Percentiles rank a stretch among this genome's conserved stretches.
Evolutionary conservation across 2,329 filamentous ascomycete genomes (phyloP).

Genomic region (Sarocladium strictum): DNA sequence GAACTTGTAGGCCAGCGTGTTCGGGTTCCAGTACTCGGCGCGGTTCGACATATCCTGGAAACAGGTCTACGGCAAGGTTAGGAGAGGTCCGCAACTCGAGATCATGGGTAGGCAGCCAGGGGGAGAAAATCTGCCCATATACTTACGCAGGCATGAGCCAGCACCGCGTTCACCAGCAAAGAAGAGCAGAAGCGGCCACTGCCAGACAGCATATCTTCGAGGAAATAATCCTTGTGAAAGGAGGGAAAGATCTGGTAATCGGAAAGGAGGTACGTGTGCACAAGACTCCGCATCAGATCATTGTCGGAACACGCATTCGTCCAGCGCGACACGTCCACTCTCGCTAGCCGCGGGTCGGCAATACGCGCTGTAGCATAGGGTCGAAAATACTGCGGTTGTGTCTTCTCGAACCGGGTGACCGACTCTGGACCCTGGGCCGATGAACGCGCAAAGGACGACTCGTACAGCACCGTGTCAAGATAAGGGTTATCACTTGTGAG

Average conservation of each 20-base stretch:
- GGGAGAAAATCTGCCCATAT: background rate
- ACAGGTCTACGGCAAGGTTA: conserved; percentile 29
- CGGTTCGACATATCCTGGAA: conserved; percentile 21
- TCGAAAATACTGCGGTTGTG: background rate
- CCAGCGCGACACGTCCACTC: conserved; percentile 27
- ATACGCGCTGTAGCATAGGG: conserved; percentile 24
- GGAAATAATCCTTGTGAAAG: conserved; percentile 29
- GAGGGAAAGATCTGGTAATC: conserved; percentile 29
- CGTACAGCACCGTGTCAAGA: conserved; percentile 20
- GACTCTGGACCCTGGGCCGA: too few species aligned
- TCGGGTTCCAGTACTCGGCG: conserved; percentile 29
- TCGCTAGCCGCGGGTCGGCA: conserved; percentile 25
- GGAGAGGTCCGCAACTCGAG: too few species aligned
- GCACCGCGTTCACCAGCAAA: too few species aligned
- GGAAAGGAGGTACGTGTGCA: conserved; percentile 22
- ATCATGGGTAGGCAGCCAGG: background rate
- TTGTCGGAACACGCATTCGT: conserved; percentile 29
- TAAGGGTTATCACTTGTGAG: conserved; percentile 19
- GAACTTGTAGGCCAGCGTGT: conserved; percentile 28
- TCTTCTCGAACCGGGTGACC: background rate
- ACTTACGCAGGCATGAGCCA: too few species aligned
- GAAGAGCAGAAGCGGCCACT: too few species aligned
- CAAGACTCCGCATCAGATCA: conserved; percentile 25
- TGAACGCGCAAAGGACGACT: conserved; percentile 15
- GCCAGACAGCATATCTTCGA: too few species aligned